These are phyloP conservation scores for Clarkia xantiana DNA, from an alignment of 345 rosid species.

Conservation along the genomic window DNA sequence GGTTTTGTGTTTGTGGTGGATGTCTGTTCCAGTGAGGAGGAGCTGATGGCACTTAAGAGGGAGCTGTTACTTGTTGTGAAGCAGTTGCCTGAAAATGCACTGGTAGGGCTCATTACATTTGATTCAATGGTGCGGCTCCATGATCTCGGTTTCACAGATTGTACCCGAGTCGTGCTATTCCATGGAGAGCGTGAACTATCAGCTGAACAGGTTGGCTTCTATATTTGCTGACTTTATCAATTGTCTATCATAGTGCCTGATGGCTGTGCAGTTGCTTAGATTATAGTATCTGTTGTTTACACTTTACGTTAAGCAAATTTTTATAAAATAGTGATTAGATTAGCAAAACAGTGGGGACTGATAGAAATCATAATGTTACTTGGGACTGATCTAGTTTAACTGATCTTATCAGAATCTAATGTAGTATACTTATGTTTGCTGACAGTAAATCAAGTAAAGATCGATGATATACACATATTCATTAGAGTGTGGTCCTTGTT, in stretches of 20 bases:
- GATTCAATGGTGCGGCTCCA: slow-evolving; percentile 81
- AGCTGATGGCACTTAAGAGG: slow-evolving; percentile 51
- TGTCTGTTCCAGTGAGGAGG: slow-evolving; percentile 53
- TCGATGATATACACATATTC: too few species aligned
- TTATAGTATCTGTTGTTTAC: too few species aligned
- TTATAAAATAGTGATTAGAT: too few species aligned
- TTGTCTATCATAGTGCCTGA: not conserved
- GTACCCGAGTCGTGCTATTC: slow-evolving; percentile 54
- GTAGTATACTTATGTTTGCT: too few species aligned
- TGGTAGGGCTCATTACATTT: slow-evolving; percentile 59
- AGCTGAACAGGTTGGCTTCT: slow-evolving; percentile 44
- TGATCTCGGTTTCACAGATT: slow-evolving; percentile 67
- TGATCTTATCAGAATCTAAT: too few species aligned
- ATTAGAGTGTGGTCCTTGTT: too few species aligned
- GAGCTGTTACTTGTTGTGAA: slow-evolving; percentile 65
- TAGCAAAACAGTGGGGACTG: too few species aligned
- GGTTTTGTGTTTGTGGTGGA: slow-evolving; percentile 86
- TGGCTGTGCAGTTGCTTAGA: too few species aligned
- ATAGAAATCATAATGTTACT: too few species aligned
- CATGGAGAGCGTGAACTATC: slow-evolving; percentile 71
- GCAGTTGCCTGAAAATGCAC: slow-evolving; percentile 62
- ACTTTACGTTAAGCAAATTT: too few species aligned
- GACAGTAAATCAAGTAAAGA: too few species aligned
- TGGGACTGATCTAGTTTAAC: too few species aligned
- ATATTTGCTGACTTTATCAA: not conserved